Evolutionary conservation across 331 rosid species (phyloP).

Genomic region (Stylosanthes scabra): DNA sequence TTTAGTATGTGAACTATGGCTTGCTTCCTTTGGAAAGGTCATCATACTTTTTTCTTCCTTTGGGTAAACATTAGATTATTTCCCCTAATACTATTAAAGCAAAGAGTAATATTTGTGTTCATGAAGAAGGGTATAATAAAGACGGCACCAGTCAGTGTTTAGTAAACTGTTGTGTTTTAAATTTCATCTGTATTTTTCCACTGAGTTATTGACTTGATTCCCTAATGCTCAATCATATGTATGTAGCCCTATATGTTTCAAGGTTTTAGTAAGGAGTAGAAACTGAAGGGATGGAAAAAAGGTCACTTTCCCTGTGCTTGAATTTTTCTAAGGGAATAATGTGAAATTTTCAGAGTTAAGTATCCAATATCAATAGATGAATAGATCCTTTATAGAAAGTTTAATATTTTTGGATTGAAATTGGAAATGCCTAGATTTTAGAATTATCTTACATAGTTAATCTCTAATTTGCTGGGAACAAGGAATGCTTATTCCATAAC

Average conservation of each 20-base stretch:
- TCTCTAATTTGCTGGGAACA: background rate
- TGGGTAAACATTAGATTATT: too few relatives aligned
- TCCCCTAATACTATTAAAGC: too few relatives aligned
- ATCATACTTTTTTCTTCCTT: too few relatives aligned
- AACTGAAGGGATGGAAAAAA: constrained; percentile 1
- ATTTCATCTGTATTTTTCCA: background rate
- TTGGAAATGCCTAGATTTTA: background rate
- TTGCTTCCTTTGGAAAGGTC: too few relatives aligned
- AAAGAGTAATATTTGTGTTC: too few relatives aligned
- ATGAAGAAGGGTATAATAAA: background rate
- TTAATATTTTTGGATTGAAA: background rate
- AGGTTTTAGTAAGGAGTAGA: background rate
- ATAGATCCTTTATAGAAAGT: background rate
- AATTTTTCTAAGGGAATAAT: constrained; percentile 1
- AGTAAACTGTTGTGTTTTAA: background rate
- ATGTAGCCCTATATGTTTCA: constrained; percentile 8
- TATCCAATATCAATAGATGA: background rate
- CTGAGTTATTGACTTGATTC: background rate
- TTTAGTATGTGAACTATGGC: background rate
- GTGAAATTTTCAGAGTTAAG: background rate
- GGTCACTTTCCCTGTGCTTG: constrained; percentile 1
- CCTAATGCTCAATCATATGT: background rate
- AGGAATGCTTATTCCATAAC: background rate
- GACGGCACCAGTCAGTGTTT: too few relatives aligned
- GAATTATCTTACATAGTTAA: background rate